Evolutionary conservation across 2,329 filamentous ascomycete species (phyloP), one percentile per base, ranked within the genome.

Genomic region (Xylariaceae sp.): DNA sequence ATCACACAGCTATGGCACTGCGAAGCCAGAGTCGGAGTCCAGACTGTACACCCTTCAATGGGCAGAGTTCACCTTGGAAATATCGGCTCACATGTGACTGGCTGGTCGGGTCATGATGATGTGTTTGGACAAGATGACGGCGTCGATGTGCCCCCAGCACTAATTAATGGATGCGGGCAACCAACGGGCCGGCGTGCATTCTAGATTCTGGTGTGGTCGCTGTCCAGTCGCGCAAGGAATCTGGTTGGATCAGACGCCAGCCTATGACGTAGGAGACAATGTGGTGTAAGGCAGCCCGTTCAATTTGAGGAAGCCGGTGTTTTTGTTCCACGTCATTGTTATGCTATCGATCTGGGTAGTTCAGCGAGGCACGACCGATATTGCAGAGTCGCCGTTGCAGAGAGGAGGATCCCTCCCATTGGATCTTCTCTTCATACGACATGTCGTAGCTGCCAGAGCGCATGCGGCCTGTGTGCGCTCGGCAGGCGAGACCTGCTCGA

Each of bases 291-390:
- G 11, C 34, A 7, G 51, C 39, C 53, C 56, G 54, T 62, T 50
- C 44, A 15, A 49, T 53, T 10, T 52, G 30, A 35, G 10, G 48
- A 54, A 55, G 54, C 56, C 18, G 13, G 51, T 23, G 4, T 52
- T 30, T 51, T 37, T 57, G 55, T 58, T 57, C 56, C 53, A 62
- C 62, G 62, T 64, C 62, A 64, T 64, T 56, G 57, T 58, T 58
- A 47, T 52, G 47, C 44, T 47, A 48, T 44, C 37, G 3, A 13
- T 45, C 42, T 13, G 13, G 42, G 42, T 45, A 45, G 23, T 30
- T 30, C 23, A 30, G 23, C 23, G 23, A 30, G 5, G 11, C 10
- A n/a, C 42, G 10, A n/a, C 42, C 11, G n/a, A 45, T 11, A 30
- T 7, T 37, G 42, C 52, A 44, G 39, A 44, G 39, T 45, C 17